Evolutionary conservation across 495 filamentous ascomycete genomes (phyloP), one percentile per base, ranked within the genome.

Genomic region (Penicillium odoratum): DNA sequence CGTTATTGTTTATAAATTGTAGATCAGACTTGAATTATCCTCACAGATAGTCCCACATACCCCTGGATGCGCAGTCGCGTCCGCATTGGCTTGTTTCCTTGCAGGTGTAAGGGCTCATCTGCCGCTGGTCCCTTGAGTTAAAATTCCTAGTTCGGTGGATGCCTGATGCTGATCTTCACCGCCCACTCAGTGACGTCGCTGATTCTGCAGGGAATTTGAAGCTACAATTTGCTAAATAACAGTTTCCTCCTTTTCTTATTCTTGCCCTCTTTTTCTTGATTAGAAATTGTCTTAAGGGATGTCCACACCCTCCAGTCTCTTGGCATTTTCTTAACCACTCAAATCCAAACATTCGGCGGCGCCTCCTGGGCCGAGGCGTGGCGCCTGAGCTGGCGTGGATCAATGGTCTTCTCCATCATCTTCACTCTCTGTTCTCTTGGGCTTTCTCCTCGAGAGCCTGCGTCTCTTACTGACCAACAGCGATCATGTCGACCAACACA

Each of bases 101-200:
- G 21, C 21, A 21, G 21, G 21, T 21, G 21, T 21, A 21, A 21
- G 21, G 21, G 21, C 2, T 2, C 21, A 21, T 21, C 21, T 28
- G 21, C 45, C 1, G 8, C 45, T 33, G 28, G 49, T 40, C 49
- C 49, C 33, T 38, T 26, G n/a, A 10, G 11, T 18, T 25, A 21
- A 4, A 28, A 28, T 15, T 10, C 34, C 31, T 40, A 13, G 13
- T 40, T 18, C 18, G 18, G 16, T 42, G 7, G 40, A 44, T 52
- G 53, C 42, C 47, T 55, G 55, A 58, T 49, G 18, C 25, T 40
- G 51, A 67, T 59, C 45, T 21, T 56, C 57, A 58, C 59, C 63
- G 60, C 63, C 34, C 33, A 40, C 13, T 40, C 38, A 50, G 64
- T 69, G 66, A 69, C 66, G 66, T 69, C 66, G 61, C 40, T 52